phyloP scores from a whole-genome alignment of 495 filamentous ascomycete species.

The Hypoxylon subgilvum region DNA sequence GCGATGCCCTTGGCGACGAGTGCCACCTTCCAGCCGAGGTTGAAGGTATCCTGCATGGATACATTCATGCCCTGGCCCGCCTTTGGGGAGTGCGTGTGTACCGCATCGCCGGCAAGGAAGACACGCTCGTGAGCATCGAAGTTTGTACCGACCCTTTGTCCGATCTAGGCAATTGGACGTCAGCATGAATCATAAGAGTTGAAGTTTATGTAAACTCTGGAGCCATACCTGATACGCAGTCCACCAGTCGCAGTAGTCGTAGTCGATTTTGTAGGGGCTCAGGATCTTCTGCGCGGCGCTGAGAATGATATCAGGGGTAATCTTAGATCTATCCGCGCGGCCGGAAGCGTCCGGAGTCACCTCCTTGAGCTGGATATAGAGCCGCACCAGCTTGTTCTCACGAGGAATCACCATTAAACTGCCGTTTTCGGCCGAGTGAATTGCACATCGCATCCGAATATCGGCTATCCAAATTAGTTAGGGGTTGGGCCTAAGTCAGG shows the following conservation, averaged over 20 bases:
- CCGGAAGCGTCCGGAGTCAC: slow-evolving; percentile 57
- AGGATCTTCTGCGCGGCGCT: slow-evolving; percentile 65
- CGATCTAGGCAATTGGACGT: slow-evolving; percentile 61
- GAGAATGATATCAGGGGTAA: slow-evolving; percentile 64
- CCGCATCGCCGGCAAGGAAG: slow-evolving; percentile 68
- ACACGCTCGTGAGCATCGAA: slow-evolving; percentile 67
- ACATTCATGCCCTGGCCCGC: slow-evolving; percentile 82
- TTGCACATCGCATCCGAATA: slow-evolving; percentile 69
- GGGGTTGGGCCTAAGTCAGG: slow-evolving; percentile 57
- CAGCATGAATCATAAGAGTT: slow-evolving; percentile 25
- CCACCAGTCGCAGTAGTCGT: slow-evolving; percentile 71
- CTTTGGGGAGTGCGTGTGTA: slow-evolving; percentile 72
- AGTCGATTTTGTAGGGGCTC: slow-evolving; percentile 65
- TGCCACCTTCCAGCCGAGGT: slow-evolving; percentile 77
- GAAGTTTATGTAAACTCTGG: too few species aligned
- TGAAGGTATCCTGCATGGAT: slow-evolving; percentile 70
- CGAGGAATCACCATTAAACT: slow-evolving; percentile 73
- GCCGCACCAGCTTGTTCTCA: slow-evolving; percentile 68
- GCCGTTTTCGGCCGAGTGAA: slow-evolving; percentile 68
- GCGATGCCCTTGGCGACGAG: slow-evolving; percentile 62
- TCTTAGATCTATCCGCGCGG: slow-evolving; percentile 58
- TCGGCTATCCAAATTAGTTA: slow-evolving; percentile 63
- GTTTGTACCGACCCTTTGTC: slow-evolving; percentile 71
- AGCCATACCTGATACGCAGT: slow-evolving; percentile 66
- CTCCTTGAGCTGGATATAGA: slow-evolving; percentile 74